A percentile compares a stretch with the other conserved stretches of the same genome.
These are phyloP conservation scores for Boletus edulis DNA, from an alignment of 768 basidiomycete genomes.

Conservation along the genomic window DNA sequence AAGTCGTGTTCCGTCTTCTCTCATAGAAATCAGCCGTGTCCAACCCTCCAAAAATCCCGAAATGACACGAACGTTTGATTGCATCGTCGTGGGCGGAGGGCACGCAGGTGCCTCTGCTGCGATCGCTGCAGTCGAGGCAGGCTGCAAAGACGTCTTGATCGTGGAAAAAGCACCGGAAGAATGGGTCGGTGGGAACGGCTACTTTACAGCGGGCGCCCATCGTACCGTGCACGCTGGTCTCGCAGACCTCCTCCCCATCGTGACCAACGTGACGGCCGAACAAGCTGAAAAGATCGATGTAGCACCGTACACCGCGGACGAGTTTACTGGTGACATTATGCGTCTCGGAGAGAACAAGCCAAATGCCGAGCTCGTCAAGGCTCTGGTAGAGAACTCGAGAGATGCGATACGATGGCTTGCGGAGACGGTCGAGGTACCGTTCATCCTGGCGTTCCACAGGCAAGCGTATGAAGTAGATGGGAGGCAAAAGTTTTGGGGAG, in stretches of 20 bases:
- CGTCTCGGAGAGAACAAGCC: conserved; percentile 53
- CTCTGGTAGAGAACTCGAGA: conserved; percentile 55
- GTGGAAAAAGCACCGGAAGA: conserved; percentile 62
- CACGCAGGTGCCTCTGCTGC: conserved; percentile 70
- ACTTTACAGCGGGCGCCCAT: conserved; percentile 69
- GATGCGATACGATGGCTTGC: conserved; percentile 59
- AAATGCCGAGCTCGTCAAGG: conserved; percentile 45
- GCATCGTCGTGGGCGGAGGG: conserved; percentile 63
- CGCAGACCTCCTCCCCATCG: conserved; percentile 54
- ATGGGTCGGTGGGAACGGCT: conserved; percentile 71
- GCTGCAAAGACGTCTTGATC: conserved; percentile 58
- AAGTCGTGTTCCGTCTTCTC: not conserved
- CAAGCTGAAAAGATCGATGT: conserved; percentile 51
- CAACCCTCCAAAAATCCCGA: not conserved
- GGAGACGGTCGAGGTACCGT: conserved; percentile 47
- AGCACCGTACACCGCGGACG: conserved; percentile 51
- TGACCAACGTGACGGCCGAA: conserved; percentile 45
- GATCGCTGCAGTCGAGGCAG: conserved; percentile 55
- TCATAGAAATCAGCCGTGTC: not conserved
- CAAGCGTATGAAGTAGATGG: conserved; percentile 67
- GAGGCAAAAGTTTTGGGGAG: conserved; percentile 69
- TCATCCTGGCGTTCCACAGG: conserved; percentile 57
- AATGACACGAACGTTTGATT: conserved; percentile 40
- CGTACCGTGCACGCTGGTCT: conserved; percentile 63
- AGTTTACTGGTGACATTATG: conserved; percentile 60